Evolutionary conservation across 164 flowering plant species (phyloP), one percentile per base, ranked within the genome.

Genomic region (Vitis cinerea): DNA sequence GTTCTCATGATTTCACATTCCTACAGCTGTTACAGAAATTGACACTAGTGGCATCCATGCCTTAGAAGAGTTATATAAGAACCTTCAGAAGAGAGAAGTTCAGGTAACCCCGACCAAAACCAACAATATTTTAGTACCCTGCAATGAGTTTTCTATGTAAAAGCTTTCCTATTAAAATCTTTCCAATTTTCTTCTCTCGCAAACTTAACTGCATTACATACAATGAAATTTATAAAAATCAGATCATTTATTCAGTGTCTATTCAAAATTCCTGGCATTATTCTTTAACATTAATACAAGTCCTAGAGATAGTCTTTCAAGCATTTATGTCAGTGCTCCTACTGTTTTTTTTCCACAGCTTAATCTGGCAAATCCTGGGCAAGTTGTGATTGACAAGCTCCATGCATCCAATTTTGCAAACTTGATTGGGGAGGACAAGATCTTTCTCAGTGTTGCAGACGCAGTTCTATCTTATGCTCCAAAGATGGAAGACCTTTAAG

Each of bases 41-140:
- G 94, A 93, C 74, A 93, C 98, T 17, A 91, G 96, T 70, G 97
- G 96, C 19, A 90, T 91, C 71, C 92, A 88, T 71, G 91, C 97
- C 16, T 65, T 91, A 59, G 93, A 90, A 80, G 97, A 89, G 63
- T 66, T 93, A 63, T 61, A 79, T 72, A 79, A 72, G 60, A 86
- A 83, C 77, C 91, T 91, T 51, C 76, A 77, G 57, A 91, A 90
- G 76, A 83, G 82, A 84, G 84, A 80, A 13, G 37, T 91, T 73
- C 83, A 91, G 84, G 97, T 88, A 78, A 71, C 44, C 44, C 44
- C 6, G 44, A 3, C 7, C 4, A 37, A 37, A 37, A 37, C 44
- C 44, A 37, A 0, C 44, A 37, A 37, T 37, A 37, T 37, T 37
- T 37, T 37, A 37, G 44, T 37, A 37, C 7, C 7, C 0, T 37